Conservation (phyloP, 306 rosid genomes). For the Casuarina cunninghamiana region DNA sequence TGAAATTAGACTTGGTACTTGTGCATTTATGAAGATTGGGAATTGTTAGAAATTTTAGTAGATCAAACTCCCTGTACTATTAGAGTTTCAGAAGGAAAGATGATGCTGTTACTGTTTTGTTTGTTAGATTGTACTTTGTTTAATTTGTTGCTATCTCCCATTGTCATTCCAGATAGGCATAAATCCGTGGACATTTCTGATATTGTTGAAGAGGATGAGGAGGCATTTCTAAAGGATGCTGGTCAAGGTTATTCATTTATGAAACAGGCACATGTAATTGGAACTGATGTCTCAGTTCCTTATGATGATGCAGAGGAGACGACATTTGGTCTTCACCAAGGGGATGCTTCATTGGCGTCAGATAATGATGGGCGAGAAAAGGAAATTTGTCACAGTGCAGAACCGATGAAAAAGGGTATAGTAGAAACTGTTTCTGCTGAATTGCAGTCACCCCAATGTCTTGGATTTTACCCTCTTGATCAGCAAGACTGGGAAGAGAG, state of each 20-base stretch:
- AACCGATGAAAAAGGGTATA: conserved; percentile 65
- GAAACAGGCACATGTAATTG: conserved; percentile 40
- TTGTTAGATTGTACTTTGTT: conserved; percentile 26
- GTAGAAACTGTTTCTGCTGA: conserved; percentile 35
- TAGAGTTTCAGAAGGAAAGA: background rate
- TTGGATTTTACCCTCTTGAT: conserved; percentile 76
- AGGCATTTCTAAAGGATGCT: conserved; percentile 64
- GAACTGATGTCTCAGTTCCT: conserved; percentile 42
- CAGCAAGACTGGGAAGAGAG: conserved; percentile 89
- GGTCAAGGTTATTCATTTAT: conserved; percentile 42
- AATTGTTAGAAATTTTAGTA: background rate
- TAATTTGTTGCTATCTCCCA: conserved; percentile 15
- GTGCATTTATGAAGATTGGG: background rate
- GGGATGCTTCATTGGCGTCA: conserved; percentile 35
- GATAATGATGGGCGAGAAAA: conserved; percentile 40
- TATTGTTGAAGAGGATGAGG: conserved; percentile 94
- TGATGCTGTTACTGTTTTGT: background rate
- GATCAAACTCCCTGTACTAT: background rate
- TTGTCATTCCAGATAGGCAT: conserved; percentile 59
- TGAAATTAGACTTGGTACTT: conserved; percentile 2
- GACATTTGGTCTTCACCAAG: conserved; percentile 53
- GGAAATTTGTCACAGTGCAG: conserved; percentile 54
- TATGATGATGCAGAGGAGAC: conserved; percentile 51
- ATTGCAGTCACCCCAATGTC: conserved; percentile 33
- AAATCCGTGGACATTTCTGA: conserved; percentile 53